These are phyloP conservation scores for Hypoxylon rubiginosum DNA, from an alignment of 2,329 filamentous ascomycete species.

Conservation along the genomic window DNA sequence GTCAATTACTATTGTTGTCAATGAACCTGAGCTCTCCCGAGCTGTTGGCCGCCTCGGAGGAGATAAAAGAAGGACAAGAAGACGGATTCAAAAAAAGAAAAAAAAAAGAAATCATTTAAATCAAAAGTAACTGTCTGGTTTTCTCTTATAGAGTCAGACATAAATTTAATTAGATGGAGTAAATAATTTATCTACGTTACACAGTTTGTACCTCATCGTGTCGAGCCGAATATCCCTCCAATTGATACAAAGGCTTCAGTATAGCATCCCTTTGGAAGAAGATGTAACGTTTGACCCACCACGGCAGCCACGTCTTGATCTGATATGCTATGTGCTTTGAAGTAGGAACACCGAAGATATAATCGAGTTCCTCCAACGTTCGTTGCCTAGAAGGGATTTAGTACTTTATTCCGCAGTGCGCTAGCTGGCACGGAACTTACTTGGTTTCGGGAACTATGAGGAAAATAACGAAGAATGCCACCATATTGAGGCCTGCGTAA, in stretches of 20 bases:
- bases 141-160: neutral
- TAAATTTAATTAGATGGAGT: slow-evolving; percentile 5
- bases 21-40: too few species aligned
- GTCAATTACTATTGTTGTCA: too few species aligned
- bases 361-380: slow-evolving; percentile 24
- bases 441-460: slow-evolving; percentile 23
- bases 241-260: slow-evolving; percentile 21
- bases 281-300: slow-evolving; percentile 23
- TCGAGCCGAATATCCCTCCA: slow-evolving; percentile 21
- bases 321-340: slow-evolving; percentile 18
- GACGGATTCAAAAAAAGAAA: too few species aligned
- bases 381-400: slow-evolving; percentile 16
- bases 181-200: slow-evolving; percentile 3
- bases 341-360: slow-evolving; percentile 22
- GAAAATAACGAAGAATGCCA: slow-evolving; percentile 21
- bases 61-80: too few species aligned
- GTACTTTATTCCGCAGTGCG: slow-evolving; percentile 1
- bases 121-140: too few species aligned
- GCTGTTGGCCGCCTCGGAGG: too few species aligned
- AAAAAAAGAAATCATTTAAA: too few species aligned
- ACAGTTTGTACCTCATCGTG: slow-evolving; percentile 14
- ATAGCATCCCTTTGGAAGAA: slow-evolving; percentile 19
- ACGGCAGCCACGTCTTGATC: slow-evolving; percentile 17
- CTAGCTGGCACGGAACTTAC: slow-evolving; percentile 12
- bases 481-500: slow-evolving; percentile 18